Evolutionary conservation across 768 basidiomycete genomes (phyloP), one percentile per base, ranked within the genome.

Genomic region (Kwoniella mangroviensis): DNA sequence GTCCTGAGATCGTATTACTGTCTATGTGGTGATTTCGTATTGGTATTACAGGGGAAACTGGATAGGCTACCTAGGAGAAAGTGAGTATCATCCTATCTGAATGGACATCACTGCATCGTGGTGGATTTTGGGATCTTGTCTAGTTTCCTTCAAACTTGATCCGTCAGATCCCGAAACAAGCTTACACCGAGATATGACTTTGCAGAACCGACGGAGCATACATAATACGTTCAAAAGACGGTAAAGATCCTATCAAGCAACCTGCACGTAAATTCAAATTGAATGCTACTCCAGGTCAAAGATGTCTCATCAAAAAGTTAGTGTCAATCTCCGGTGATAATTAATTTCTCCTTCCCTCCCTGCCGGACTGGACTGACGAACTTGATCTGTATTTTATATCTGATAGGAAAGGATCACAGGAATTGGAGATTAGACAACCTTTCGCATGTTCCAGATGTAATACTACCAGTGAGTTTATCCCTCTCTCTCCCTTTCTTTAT

Each of bases 291-390:
- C 76, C 88, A 41, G 86, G 86, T 40, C 89, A 91, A 12, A 88
- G 91, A 42, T 86, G 93, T 70, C 85, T 94, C 21, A 80, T 94
- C 21, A 90, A 94, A 85, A 88, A 92, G 93, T 92, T 79, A 78
- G 86, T 83, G 12, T 26, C 34, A 34, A 7, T 34, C 34, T n/a
- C n/a, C n/a, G n/a, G n/a, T n/a, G n/a, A n/a, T n/a, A n/a, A n/a
- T n/a, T n/a, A n/a, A n/a, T n/a, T n/a, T n/a, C n/a, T n/a, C n/a
- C n/a, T n/a, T n/a, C n/a, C n/a, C n/a, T n/a, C n/a, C n/a, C n/a
- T n/a, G n/a, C n/a, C 34, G 5, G 34, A 7, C 9, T 34, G 34
- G 9, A 34, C 34, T 34, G 34, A 34, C 34, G 9, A 34, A 34
- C 34, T 6, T 34, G 34, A 34, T 4, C 1, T 34, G 34, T 34